A percentile compares a stretch with the other conserved stretches of the same genome.
These are phyloP conservation scores for Nakazawaea sp. DNA, from an alignment of 805 yeast species.

Conservation along the genomic window DNA sequence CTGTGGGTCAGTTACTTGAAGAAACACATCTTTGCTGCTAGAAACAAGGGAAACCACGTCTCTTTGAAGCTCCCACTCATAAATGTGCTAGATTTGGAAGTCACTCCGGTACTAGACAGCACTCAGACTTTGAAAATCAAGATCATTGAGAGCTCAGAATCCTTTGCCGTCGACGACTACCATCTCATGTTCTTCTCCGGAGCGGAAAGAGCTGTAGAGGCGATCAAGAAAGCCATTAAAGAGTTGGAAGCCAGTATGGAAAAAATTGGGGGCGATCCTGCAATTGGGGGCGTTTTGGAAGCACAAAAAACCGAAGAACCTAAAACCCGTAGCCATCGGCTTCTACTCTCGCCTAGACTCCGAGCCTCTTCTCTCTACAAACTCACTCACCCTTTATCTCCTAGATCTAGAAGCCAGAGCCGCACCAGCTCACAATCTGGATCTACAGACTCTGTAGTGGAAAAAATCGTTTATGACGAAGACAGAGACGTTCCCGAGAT, in stretches of 20 bases:
- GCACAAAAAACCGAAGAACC: too few species aligned
- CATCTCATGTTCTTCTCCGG: constrained; percentile 59
- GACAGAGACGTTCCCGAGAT: constrained; percentile 9
- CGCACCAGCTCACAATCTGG: neutral
- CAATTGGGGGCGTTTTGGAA: neutral
- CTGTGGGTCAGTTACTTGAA: constrained; percentile 74
- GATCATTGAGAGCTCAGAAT: constrained; percentile 47
- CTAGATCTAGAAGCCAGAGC: neutral
- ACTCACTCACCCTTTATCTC: neutral
- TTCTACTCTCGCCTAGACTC: neutral
- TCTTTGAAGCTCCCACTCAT: constrained; percentile 70
- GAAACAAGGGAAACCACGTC: constrained; percentile 66
- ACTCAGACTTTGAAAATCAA: constrained; percentile 54
- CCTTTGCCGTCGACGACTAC: constrained; percentile 59
- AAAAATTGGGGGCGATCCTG: neutral
- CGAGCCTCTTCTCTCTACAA: neutral
- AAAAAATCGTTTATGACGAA: constrained; percentile 5
- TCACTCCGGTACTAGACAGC: constrained; percentile 45
- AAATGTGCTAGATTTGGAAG: constrained; percentile 57
- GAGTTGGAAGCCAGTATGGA: constrained; percentile 17
- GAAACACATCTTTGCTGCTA: constrained; percentile 68
- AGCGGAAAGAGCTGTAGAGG: constrained; percentile 35
- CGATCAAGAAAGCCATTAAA: constrained; percentile 33
- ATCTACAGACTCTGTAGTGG: constrained; percentile 6
- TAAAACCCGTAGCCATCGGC: neutral